A percentile compares a stretch with the other conserved stretches of the same genome.
These are phyloP conservation scores for Exophiala xenobiotica DNA, from an alignment of 2,329 filamentous ascomycete genomes.

Conservation along the genomic window DNA sequence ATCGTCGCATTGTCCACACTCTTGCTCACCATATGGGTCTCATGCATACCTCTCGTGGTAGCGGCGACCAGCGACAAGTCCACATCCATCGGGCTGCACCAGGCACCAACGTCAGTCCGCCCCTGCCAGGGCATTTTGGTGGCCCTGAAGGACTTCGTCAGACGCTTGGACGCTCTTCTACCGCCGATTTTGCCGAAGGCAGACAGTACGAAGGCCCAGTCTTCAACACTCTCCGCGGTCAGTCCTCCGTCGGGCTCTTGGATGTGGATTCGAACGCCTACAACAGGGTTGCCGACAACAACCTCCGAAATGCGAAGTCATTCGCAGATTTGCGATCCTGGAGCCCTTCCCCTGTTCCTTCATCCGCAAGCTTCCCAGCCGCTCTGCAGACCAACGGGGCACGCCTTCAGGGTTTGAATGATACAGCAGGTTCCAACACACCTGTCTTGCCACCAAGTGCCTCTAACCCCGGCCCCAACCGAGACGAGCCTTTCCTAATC, in stretches of 20 bases:
- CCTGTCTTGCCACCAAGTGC: conserved; percentile 65
- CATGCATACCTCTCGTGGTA: conserved; percentile 85
- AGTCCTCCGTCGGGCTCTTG: conserved; percentile 78
- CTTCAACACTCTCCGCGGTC: conserved; percentile 63
- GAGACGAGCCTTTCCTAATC: conserved; percentile 60
- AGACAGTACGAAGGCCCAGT: conserved; percentile 69
- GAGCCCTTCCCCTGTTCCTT: conserved; percentile 87
- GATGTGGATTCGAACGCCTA: conserved; percentile 72
- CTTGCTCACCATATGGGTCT: conserved; percentile 93
- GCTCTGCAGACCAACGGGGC: conserved; percentile 63
- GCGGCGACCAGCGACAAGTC: conserved; percentile 82
- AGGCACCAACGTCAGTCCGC: conserved; percentile 58
- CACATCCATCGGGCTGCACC: conserved; percentile 68
- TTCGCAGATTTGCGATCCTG: conserved; percentile 94
- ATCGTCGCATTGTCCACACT: conserved; percentile 88
- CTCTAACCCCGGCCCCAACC: conserved; percentile 48
- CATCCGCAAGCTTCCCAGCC: conserved; percentile 81
- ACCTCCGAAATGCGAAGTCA: conserved; percentile 89
- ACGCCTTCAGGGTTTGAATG: conserved; percentile 60
- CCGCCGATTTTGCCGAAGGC: conserved; percentile 88
- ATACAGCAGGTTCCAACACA: conserved; percentile 59
- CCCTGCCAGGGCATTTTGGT: conserved; percentile 52
- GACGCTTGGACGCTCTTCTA: conserved; percentile 88
- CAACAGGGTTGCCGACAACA: conserved; percentile 62
- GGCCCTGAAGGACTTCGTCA: conserved; percentile 73